Conservation (phyloP, 371 early-diverging fungal species). For the Mortierella polycephala region DNA sequence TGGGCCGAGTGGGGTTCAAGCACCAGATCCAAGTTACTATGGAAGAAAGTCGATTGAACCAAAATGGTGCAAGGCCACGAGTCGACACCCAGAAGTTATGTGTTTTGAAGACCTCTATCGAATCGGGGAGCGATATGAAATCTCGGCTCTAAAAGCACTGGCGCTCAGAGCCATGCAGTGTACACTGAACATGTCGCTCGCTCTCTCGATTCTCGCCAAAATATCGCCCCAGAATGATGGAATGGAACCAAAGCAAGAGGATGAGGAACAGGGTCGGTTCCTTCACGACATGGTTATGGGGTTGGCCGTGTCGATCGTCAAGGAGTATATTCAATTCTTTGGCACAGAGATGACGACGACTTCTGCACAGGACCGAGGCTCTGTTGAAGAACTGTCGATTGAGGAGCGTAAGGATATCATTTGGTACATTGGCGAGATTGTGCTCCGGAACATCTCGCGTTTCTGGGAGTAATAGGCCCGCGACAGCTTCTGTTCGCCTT, state of each 20-base stretch:
- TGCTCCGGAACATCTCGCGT: slow-evolving; percentile 12
- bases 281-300: slow-evolving; percentile 6
- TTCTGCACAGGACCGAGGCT: not conserved
- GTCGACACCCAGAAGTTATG: not conserved
- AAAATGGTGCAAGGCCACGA: not conserved
- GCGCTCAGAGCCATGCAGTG: slow-evolving; percentile 31
- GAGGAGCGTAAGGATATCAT: slow-evolving; percentile 13
- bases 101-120: slow-evolving; percentile 33
- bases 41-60: not conserved
- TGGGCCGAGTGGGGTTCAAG: too few relatives aligned
- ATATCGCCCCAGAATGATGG: not conserved
- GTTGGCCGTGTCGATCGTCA: slow-evolving; percentile 16
- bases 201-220: slow-evolving; percentile 26
- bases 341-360: slow-evolving; percentile 1
- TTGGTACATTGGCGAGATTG: slow-evolving; percentile 17
- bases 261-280: not conserved
- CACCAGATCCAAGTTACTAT: not conserved
- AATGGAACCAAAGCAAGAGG: not conserved
- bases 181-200: slow-evolving; percentile 28
- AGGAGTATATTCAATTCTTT: slow-evolving; percentile 35
- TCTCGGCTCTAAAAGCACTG: slow-evolving; percentile 9
- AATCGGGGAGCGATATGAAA: slow-evolving; percentile 27
- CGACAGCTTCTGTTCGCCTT: too few relatives aligned
- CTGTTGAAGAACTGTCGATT: not conserved
- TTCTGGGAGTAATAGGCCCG: slow-evolving; percentile 3